Conservation (phyloP, 148 eudicot species). For the Polygonum maritimum region DNA sequence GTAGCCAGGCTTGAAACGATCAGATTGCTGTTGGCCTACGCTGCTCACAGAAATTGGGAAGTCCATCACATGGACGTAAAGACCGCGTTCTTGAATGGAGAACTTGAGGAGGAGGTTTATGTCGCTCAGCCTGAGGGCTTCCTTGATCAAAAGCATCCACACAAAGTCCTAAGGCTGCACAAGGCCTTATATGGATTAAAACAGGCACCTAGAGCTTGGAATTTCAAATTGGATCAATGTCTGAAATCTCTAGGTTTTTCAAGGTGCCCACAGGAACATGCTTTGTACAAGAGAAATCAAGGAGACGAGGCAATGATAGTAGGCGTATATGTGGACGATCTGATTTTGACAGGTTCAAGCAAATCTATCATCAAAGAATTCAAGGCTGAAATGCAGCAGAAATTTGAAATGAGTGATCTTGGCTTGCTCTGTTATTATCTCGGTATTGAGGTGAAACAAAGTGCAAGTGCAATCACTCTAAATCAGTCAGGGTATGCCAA, state of each 20-base stretch:
- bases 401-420: slow-evolving; percentile 1
- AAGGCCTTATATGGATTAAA: not conserved
- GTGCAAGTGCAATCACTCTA: not conserved
- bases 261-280: not conserved
- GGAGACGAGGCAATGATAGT: not conserved
- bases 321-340: not conserved
- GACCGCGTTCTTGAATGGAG: not conserved
- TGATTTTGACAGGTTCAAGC: not conserved
- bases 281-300: not conserved
- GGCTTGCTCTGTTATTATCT: not conserved
- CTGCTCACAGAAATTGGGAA: not conserved
- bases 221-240: not conserved
- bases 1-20: not conserved
- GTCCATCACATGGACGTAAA: slow-evolving; percentile 2
- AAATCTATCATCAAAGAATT: not conserved
- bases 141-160: not conserved
- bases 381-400: not conserved
- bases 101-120: not conserved
- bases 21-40: not conserved
- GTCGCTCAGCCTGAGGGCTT: not conserved
- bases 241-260: not conserved
- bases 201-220: not conserved
- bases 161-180: not conserved
- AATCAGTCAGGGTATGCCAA: not conserved
- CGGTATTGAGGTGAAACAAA: not conserved